Base-by-base conservation (phyloP, 2,329 filamentous ascomycete genomes). In the Parascedosporium putredinis region DNA sequence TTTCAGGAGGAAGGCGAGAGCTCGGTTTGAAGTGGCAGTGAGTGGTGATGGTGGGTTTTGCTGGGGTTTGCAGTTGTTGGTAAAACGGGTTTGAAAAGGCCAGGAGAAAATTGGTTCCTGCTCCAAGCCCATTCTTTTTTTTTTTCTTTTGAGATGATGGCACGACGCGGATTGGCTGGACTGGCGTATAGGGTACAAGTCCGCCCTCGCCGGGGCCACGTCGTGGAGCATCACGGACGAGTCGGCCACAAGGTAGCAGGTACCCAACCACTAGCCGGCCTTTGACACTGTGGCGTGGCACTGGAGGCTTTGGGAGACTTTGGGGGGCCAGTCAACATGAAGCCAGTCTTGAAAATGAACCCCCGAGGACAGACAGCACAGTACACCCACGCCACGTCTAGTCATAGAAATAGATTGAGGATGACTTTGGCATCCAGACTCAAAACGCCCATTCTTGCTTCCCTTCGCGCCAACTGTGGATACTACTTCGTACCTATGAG, bases 121-220 rank as follows among this genome's bases (percentile, higher is more conserved):
- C n/a, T n/a, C n/a, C n/a, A n/a, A n/a, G n/a, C n/a, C n/a, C n/a
- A n/a, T n/a, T 18, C 12, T 36, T 36, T 36, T 4, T 36, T 36
- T 23, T 22, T 18, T 24, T 42, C 38, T 20, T 42, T 42, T 20
- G 20, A 12, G 38, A 42, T 42, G 38, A 42, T 42, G 38, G 38
- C 38, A 42, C 38, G 38, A 42, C 38, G 38, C 38, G 38, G 38
- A 42, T 42, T 42, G 38, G 38, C 14, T 42, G 38, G 38, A 16
- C 20, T 42, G 20, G 23, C 38, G 38, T 42, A 42, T 12, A 42
- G 38, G 38, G 38, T 42, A 42, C 38, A 42, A 42, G 38, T 22
- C 16, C 10, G 5, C 38, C 20, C 38, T 42, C 2, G 38, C 16
- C 12, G 20, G 38, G 9, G 20, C 16, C 38, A 24, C n/a, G 3